Percentiles rank a stretch among this genome's conserved stretches.
These are phyloP conservation scores for Metahyphopichia silvanorum DNA, from an alignment of 805 yeast genomes.

Conservation along the genomic window DNA sequence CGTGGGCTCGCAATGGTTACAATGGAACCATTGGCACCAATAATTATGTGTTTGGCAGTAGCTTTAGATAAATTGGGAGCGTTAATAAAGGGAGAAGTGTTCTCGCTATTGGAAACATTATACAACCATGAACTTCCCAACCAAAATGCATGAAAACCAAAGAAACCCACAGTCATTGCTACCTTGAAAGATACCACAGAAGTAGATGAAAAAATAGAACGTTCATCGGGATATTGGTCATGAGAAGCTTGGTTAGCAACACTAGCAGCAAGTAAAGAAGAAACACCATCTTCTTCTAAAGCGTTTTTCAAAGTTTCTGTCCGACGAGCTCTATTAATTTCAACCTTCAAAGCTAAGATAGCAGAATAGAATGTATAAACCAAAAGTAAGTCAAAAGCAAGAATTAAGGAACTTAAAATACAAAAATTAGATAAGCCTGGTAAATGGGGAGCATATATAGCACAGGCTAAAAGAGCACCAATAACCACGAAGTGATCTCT, in stretches of 20 bases:
- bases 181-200: constrained; percentile 55
- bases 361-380: constrained; percentile 82
- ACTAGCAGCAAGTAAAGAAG: constrained; percentile 63
- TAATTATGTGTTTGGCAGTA: constrained; percentile 40
- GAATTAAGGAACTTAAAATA: constrained; percentile 64
- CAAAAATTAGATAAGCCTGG: constrained; percentile 80
- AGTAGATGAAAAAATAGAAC: constrained; percentile 19
- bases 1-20: constrained; percentile 58
- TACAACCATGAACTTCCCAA: constrained; percentile 71
- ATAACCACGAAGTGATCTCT: constrained; percentile 77
- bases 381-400: constrained; percentile 67
- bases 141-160: constrained; percentile 64
- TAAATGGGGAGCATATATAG: constrained; percentile 62
- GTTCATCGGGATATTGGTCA: constrained; percentile 31
- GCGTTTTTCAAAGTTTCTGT: constrained; percentile 74
- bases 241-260: constrained; percentile 51
- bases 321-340: constrained; percentile 80
- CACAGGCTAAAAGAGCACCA: constrained; percentile 63
- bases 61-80: constrained; percentile 34
- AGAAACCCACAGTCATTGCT: constrained; percentile 55
- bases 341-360: constrained; percentile 80
- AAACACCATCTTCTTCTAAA: constrained; percentile 90
- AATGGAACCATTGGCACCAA: constrained; percentile 49
- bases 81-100: constrained; percentile 7
- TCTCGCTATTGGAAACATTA: constrained; percentile 10